phyloP scores from a whole-genome alignment of 1,284 basidiomycete genomes.

The Puccinia novopanici region DNA sequence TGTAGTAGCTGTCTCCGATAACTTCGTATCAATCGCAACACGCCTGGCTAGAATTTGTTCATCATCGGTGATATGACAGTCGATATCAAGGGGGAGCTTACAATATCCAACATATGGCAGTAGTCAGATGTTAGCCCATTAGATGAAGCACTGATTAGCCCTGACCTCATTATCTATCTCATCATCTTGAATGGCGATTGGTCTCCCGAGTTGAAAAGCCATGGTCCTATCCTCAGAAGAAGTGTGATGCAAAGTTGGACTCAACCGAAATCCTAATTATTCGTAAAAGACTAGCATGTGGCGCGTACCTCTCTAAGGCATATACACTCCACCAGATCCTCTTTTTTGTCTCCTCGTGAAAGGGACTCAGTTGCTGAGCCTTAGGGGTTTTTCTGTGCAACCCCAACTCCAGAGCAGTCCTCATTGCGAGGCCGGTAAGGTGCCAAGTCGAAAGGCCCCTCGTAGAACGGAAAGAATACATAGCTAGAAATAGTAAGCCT shows the following conservation, averaged over 20 bases:
- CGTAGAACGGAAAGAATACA: constrained; percentile 45
- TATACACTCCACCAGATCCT: constrained; percentile 49
- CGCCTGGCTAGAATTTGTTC: constrained; percentile 26
- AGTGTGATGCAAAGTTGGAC: not conserved
- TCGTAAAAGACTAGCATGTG: not conserved
- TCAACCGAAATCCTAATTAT: not conserved
- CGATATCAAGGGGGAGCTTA: constrained; percentile 49
- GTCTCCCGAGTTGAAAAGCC: constrained; percentile 43
- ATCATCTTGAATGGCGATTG: constrained; percentile 42
- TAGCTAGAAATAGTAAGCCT: constrained; percentile 42
- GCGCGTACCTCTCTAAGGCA: constrained; percentile 25
- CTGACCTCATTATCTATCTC: constrained; percentile 43
- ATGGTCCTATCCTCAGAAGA: constrained; percentile 23
- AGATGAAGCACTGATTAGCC: not conserved
- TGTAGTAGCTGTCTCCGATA: constrained; percentile 26
- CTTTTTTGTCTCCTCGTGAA: constrained; percentile 40
- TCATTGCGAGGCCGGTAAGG: constrained; percentile 43
- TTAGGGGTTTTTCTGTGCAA: constrained; percentile 37
- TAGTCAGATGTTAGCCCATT: not conserved
- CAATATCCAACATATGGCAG: not conserved
- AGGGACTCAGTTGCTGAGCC: constrained; percentile 12
- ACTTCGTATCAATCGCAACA: constrained; percentile 14
- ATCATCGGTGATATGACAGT: constrained; percentile 37
- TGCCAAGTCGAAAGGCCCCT: constrained; percentile 45
- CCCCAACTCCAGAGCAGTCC: constrained; percentile 44